phyloP scores from a whole-genome alignment of 2,329 filamentous ascomycete genomes.

The Fusarium hainanense region DNA sequence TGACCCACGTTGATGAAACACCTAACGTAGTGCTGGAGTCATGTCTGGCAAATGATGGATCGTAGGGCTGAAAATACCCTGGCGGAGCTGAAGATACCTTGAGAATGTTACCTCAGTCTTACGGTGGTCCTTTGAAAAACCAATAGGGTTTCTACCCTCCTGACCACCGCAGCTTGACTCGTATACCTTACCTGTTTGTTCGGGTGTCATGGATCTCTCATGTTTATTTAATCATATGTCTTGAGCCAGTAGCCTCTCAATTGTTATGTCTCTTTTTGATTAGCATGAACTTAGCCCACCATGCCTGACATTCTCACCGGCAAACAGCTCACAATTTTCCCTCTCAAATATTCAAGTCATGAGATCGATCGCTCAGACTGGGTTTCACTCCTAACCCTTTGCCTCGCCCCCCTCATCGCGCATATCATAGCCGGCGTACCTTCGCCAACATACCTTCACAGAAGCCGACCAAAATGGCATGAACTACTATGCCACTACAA shows the following conservation, averaged over 20 bases:
- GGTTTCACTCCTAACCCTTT: conserved; percentile 21
- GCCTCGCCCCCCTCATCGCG: conserved; percentile 23
- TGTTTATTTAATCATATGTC: not conserved
- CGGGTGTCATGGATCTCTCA: too few relatives aligned
- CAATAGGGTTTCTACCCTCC: not conserved
- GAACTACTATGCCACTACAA: conserved; percentile 28
- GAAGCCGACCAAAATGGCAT: conserved; percentile 18
- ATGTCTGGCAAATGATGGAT: not conserved
- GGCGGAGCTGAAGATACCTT: not conserved
- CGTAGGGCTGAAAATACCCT: not conserved
- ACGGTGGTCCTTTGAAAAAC: not conserved
- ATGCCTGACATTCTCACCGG: not conserved
- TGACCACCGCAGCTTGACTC: not conserved
- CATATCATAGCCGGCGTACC: conserved; percentile 17
- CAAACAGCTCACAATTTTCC: not conserved
- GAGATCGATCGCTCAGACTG: conserved; percentile 14
- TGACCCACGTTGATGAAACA: not conserved
- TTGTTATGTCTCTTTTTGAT: not conserved
- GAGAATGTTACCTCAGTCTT: not conserved
- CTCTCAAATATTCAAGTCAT: conserved; percentile 13
- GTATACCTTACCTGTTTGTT: not conserved
- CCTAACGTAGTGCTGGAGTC: not conserved
- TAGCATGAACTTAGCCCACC: not conserved
- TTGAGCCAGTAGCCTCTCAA: not conserved
- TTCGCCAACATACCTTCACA: conserved; percentile 1